phyloP scores from a whole-genome alignment of 345 rosid genomes.

The Salix arbutifolia region DNA sequence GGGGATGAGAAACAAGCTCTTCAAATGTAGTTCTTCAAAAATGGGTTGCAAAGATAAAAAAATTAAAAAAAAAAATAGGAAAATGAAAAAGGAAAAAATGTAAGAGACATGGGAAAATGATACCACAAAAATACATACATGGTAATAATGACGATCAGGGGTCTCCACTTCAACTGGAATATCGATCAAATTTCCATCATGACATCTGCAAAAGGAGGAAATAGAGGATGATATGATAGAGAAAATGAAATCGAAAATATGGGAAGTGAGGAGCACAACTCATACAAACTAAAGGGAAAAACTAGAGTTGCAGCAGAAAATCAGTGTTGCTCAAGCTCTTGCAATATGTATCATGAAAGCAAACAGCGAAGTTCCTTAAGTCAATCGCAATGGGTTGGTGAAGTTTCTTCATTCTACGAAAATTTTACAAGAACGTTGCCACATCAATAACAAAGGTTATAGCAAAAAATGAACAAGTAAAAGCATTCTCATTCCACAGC shows the following conservation, averaged over 20 bases:
- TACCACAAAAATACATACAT: constrained; percentile 38
- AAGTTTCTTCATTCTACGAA: not conserved
- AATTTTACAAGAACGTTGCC: not conserved
- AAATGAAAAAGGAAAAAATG: not conserved
- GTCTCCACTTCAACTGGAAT: constrained; percentile 83
- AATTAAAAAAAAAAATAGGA: not conserved
- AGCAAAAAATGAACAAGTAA: not conserved
- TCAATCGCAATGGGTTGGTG: not conserved
- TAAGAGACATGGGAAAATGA: not conserved
- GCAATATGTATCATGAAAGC: not conserved
- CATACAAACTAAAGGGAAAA: not conserved
- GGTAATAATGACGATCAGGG: constrained; percentile 73
- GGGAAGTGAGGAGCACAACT: not conserved
- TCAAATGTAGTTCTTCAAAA: not conserved
- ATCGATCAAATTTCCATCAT: constrained; percentile 78
- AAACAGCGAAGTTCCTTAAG: not conserved
- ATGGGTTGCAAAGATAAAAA: not conserved
- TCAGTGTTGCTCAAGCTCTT: not conserved
- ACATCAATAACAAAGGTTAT: no score
- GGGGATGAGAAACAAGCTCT: not conserved
- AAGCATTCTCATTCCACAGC: not conserved
- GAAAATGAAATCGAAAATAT: not conserved
- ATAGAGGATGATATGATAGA: not conserved
- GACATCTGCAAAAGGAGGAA: constrained; percentile 44
- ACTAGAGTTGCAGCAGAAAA: not conserved